Evolutionary conservation across 768 basidiomycete genomes (phyloP), one percentile per base, ranked within the genome.

Genomic region (Boletus eberwhitei): DNA sequence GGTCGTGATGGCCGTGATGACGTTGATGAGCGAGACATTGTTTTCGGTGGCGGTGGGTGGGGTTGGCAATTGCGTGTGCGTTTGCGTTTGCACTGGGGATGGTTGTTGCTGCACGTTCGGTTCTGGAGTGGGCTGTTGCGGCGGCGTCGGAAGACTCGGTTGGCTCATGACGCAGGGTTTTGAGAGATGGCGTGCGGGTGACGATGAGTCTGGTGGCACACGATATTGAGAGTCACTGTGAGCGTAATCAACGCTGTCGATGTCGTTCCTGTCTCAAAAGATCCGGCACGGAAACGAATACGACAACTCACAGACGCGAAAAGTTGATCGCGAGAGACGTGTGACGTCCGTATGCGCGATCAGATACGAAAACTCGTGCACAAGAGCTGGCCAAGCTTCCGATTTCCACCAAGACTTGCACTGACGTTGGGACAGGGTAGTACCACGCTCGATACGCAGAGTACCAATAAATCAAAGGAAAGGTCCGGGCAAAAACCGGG

Each of bases 1-100:
- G 5, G 74, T 73, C 2, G 79, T 81, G 59, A 84, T 82, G 46
- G 77, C 75, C 9, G 64, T 57, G 54, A 82, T 59, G 54, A 79
- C 72, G n/a, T 60, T 64, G 64, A 74, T 74, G 19, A 80, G 70
- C 19, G 74, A 72, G 14, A 63, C 47, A 21, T 49, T 54, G 40
- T 19, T 39, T 5, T 62, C 58, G 13, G 52, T 42, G 19, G 34
- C 6, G 11, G 24, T 32, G 8, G 54, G 46, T 11, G 59, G 39
- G 4, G 53, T 38, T 11, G 57, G 61, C 9, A 19, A 32, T 24
- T 49, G 53, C 1, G 57, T 49, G 12, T 55, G 61, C 7, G 44
- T 16, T 36, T 64, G 62, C 1, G 62, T 48, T 34, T 53, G 50
- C 3, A 44, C 37, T 22, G 64, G 51, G 24, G 59, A 59, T 9